Evolutionary conservation across 805 yeast species (phyloP), one percentile per base, ranked within the genome.

Genomic region (Saccharomyces paradoxus): DNA sequence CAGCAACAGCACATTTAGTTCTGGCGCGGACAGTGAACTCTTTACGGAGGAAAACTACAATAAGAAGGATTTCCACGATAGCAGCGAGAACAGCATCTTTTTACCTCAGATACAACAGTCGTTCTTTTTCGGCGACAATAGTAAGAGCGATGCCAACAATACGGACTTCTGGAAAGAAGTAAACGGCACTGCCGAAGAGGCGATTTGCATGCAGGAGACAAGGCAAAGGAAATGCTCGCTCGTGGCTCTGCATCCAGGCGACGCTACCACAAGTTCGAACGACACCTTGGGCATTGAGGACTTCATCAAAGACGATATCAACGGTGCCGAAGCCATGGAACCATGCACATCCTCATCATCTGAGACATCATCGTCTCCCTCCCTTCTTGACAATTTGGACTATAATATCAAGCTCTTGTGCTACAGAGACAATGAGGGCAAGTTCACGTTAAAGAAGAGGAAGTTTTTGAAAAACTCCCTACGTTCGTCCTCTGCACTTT

Each of bases 81-180:
- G 17, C 24, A 37, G 22, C 41, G 41, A 37, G 41, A 17, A 10
- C 22, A 37, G 44, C 9, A 17, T 37, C 13, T 37, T 37, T 21
- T 8, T 37, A 21, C 44, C 44, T 9, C 44, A 37, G 44, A 9
- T 37, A 17, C 44, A 37, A 7, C 44, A 37, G 24, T 37, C 44
- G 3, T 37, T 37, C 44, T 17, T 37, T 21, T 37, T 37, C 12
- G 44, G 44, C 24, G 37, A 31, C 31, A 29, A 10, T 29, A 10
- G 44, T 50, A 51, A 26, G 31, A 29, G 31, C 10, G 31, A 29
- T 7, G 49, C 57, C 13, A 56, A 53, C 28, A 63, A 63, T 49
- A 63, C 59, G 26, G 71, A 68, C 53, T 68, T 68, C 52, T 68
- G 71, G 71, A 67, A 67, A 50, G 71, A 66, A 48, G 69, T 68